Conservation (phyloP, 2,329 filamentous ascomycete species). For the Chrysoporthe austroafricana region DNA sequence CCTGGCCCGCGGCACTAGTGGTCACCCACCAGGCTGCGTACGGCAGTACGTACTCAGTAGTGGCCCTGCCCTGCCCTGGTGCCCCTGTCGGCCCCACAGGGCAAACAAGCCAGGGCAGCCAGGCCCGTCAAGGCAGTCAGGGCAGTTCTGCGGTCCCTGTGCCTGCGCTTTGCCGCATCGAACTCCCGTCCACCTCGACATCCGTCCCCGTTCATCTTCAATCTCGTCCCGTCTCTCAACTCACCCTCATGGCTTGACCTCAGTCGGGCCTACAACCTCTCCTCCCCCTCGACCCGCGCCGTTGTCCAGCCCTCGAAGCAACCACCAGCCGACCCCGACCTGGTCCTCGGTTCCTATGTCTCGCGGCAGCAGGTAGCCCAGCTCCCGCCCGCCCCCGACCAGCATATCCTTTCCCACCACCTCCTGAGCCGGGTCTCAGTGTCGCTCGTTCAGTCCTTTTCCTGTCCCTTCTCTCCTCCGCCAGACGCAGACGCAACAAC, state of each 20-base stretch:
- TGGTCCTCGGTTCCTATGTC: constrained; percentile 19
- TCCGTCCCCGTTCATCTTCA: constrained; percentile 2
- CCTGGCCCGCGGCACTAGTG: background rate
- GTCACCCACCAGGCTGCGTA: background rate
- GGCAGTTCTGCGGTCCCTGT: constrained; percentile 2
- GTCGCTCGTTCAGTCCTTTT: constrained; percentile 8
- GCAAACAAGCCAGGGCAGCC: too few relatives aligned
- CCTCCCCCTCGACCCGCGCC: constrained; percentile 8
- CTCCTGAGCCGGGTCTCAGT: constrained; percentile 17
- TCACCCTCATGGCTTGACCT: background rate
- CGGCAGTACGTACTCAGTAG: background rate
- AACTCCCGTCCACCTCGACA: constrained; percentile 6
- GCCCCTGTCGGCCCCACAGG: background rate
- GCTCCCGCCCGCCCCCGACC: background rate
- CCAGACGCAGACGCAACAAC: constrained; percentile 5
- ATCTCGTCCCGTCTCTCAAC: constrained; percentile 12
- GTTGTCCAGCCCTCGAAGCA: constrained; percentile 19
- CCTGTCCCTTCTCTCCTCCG: background rate
- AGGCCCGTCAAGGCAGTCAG: background rate
- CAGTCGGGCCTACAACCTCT: constrained; percentile 13
- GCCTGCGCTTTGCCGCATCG: background rate
- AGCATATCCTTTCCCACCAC: background rate
- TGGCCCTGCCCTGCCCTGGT: background rate
- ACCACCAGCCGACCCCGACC: constrained; percentile 12
- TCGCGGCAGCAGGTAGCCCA: background rate